Percentiles rank a stretch among this genome's conserved stretches.
Evolutionary conservation across 371 early-diverging fungal species (phyloP).

Genomic region (Basidiobolus meristosporus): DNA sequence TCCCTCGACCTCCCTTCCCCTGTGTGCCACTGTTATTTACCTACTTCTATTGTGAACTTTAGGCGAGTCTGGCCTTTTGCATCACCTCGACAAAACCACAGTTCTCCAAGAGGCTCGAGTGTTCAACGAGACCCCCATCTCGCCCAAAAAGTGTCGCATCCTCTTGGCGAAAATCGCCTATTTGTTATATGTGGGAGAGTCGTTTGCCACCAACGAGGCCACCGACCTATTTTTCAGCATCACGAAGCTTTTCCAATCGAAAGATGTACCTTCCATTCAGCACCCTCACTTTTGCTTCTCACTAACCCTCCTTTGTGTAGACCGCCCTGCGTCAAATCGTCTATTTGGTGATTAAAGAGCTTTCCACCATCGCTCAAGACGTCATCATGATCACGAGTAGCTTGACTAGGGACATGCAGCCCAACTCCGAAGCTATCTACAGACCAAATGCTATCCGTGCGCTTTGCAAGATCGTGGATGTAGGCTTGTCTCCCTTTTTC

Average conservation of each 20-base stretch:
- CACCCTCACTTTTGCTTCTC: not conserved
- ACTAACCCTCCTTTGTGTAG: constrained; percentile 19
- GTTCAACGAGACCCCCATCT: constrained; percentile 92
- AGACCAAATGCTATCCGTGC: constrained; percentile 92
- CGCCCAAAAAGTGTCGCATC: constrained; percentile 79
- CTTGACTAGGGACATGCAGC: constrained; percentile 91
- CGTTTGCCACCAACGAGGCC: constrained; percentile 78
- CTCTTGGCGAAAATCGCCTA: constrained; percentile 86
- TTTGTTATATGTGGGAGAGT: constrained; percentile 75
- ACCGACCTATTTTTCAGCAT: constrained; percentile 94
- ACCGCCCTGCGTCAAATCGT: constrained; percentile 85
- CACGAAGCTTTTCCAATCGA: constrained; percentile 91
- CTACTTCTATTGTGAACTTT: too few relatives aligned
- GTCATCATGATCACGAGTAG: constrained; percentile 94
- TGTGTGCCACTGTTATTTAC: too few relatives aligned
- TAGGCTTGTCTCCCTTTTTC: constrained; percentile 14
- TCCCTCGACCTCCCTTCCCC: too few relatives aligned
- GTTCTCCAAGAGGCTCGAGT: constrained; percentile 92
- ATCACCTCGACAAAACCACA: constrained; percentile 70
- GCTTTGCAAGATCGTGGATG: constrained; percentile 86
- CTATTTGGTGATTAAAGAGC: constrained; percentile 91
- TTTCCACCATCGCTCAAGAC: constrained; percentile 81
- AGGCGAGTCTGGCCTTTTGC: too few relatives aligned
- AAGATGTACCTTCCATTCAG: constrained; percentile 48
- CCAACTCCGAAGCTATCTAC: constrained; percentile 73